These are phyloP conservation scores for Ceratonia siliqua DNA, from an alignment of 306 rosid genomes.

Conservation along the genomic window DNA sequence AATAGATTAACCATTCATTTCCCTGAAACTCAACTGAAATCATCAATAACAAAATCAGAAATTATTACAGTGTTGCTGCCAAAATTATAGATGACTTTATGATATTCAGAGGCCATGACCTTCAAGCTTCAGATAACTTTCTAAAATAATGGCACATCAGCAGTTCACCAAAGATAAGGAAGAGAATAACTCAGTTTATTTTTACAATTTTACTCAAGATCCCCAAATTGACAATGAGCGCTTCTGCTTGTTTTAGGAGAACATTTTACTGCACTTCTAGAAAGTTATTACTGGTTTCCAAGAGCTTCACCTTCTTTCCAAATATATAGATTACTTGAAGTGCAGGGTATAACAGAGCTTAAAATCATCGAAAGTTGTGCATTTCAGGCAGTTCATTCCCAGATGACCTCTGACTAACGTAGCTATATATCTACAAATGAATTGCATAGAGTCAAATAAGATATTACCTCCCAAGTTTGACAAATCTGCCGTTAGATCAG, in stretches of 20 bases:
- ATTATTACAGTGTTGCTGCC: not conserved
- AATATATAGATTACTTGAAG: constrained; percentile 19
- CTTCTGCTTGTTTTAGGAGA: constrained; percentile 5
- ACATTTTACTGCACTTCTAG: not conserved
- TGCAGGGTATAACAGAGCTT: not conserved
- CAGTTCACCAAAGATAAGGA: not conserved
- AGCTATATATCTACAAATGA: not conserved
- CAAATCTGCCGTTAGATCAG: constrained; percentile 89
- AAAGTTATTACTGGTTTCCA: constrained; percentile 2
- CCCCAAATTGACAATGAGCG: not conserved
- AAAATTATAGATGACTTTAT: not conserved
- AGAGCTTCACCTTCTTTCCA: not conserved
- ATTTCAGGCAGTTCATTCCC: not conserved
- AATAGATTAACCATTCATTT: not conserved
- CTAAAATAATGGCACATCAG: not conserved
- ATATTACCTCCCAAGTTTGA: constrained; percentile 87
- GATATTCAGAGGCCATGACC: not conserved
- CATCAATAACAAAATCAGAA: constrained; percentile 9
- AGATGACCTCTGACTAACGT: not conserved
- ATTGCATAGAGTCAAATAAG: constrained; percentile 1
- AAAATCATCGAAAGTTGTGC: not conserved
- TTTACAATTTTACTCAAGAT: not conserved
- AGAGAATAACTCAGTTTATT: not conserved
- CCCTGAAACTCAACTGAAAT: not conserved
- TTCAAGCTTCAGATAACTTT: not conserved